Conservation (phyloP, 352 stramenopile genomes). For the Phytophthora sansomeana region DNA sequence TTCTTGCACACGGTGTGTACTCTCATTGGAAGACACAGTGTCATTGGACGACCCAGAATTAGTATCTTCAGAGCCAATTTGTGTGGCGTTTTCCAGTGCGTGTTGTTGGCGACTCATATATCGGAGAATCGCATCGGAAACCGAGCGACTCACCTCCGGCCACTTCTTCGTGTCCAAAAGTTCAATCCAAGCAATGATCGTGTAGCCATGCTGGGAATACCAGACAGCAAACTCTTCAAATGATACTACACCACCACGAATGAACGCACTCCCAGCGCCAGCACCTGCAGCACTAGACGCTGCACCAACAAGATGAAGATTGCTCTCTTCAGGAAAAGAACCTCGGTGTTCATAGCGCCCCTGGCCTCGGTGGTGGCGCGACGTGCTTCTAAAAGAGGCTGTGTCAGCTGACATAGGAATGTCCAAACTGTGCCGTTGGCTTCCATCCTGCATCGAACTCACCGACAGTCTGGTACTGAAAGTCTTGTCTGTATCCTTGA, state of each 20-base stretch:
- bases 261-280: slow-evolving; percentile 75
- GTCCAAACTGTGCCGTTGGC: slow-evolving; percentile 70
- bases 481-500: slow-evolving; percentile 85
- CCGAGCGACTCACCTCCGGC: slow-evolving; percentile 65
- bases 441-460: slow-evolving; percentile 30
- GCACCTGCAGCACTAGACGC: slow-evolving; percentile 58
- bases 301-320: slow-evolving; percentile 61
- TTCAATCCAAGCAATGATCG: slow-evolving; percentile 89
- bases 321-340: slow-evolving; percentile 68
- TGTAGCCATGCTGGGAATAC: slow-evolving; percentile 86
- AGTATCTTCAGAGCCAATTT: slow-evolving; percentile 48
- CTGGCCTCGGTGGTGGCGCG: slow-evolving; percentile 31
- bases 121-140: slow-evolving; percentile 77
- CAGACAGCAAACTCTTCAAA: slow-evolving; percentile 89
- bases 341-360: slow-evolving; percentile 76
- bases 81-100: slow-evolving; percentile 51
- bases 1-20: slow-evolving; percentile 40
- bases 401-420: slow-evolving; percentile 53
- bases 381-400: slow-evolving; percentile 42
- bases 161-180: slow-evolving; percentile 87
- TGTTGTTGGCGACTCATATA: slow-evolving; percentile 81
- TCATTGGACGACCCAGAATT: slow-evolving; percentile 69
- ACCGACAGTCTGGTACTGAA: slow-evolving; percentile 59
- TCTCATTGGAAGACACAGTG: slow-evolving; percentile 76
- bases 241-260: slow-evolving; percentile 76